Evolutionary conservation across 2,329 filamentous ascomycete genomes (phyloP), one percentile per base, ranked within the genome.

Genomic region (Sclerotinia glacialis): DNA sequence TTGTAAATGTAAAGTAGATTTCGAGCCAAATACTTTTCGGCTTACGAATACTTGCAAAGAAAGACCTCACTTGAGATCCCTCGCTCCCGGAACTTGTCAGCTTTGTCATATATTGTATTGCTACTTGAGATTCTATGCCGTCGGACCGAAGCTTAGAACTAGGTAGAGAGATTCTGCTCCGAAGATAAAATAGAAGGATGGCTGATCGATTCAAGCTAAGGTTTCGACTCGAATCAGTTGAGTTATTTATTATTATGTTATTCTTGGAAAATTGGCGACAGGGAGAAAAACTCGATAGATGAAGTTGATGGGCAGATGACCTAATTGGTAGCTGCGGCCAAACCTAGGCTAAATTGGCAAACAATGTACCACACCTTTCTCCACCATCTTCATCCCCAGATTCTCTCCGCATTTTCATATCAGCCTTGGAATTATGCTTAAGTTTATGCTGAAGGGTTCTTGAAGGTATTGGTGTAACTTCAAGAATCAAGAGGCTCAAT

Each of bases 351-450:
- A 63, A 63, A 63, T 34, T 28, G 9, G 23, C 44, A 23, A 26
- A 49, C 44, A 14, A 12, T 14, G 37, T 7, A 37, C 9, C 8
- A 11, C 31, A 21, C 28, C n/a, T 37, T 60, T 61, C 42, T 49
- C 44, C 58, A 49, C 44, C 23, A 49, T 21, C 21, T 49, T 49
- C 14, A 26, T 61, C 60, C 60, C 60, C 60, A 63, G 34, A 54
- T 42, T 54, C 59, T 46, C 58, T 53, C 60, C 47, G 23, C 60
- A 63, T 53, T 42, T 37, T 53, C 60, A 40, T 40, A 16, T n/a
- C 31, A 53, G 23, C 47, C 59, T 37, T 11, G n/a, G n/a, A n/a
- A n/a, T n/a, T n/a, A n/a, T n/a, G 34, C 34, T 42, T n/a, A 31
- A 26, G 16, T 8, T 42, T 14, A n/a, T 40, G 9, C 21, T 62